These are phyloP conservation scores for Neurospora tetrasperma DNA, from an alignment of 495 filamentous ascomycete species.

Conservation along the genomic window DNA sequence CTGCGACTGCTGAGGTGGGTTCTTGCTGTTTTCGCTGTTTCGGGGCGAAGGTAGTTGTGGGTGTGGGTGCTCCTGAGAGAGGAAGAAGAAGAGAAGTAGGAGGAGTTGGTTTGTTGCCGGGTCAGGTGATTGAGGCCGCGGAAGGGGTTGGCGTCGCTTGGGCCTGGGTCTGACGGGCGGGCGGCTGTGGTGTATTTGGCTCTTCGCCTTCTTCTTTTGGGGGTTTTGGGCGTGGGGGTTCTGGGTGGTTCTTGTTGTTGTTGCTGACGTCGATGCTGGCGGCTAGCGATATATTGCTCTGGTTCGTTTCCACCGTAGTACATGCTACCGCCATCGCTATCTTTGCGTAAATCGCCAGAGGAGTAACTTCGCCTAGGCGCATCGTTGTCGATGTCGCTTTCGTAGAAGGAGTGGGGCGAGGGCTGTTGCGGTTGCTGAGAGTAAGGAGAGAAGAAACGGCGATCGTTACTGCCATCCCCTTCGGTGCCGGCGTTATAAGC, in stretches of 20 bases:
- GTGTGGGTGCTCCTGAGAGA: background rate
- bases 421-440: background rate
- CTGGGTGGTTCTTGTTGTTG: conserved; percentile 18
- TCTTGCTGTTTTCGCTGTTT: background rate
- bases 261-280: conserved; percentile 14
- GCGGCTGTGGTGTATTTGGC: background rate
- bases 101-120: background rate
- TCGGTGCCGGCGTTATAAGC: conserved; percentile 31
- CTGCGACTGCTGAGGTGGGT: background rate
- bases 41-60: conserved; percentile 9
- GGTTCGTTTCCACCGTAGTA: background rate
- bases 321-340: background rate
- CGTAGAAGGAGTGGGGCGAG: conserved; percentile 13
- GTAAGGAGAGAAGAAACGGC: background rate
- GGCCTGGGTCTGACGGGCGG: background rate
- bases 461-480: conserved; percentile 30
- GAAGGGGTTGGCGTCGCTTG: background rate
- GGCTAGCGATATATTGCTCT: conserved; percentile 22
- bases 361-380: conserved; percentile 13
- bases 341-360: background rate
- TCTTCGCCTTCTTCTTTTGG: background rate
- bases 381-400: conserved; percentile 42
- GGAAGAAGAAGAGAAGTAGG: background rate
- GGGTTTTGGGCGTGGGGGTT: background rate
- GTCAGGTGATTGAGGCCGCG: background rate